These are phyloP conservation scores for Flaveria floridana DNA, from an alignment of 140 eudicot genomes.

Conservation along the genomic window DNA sequence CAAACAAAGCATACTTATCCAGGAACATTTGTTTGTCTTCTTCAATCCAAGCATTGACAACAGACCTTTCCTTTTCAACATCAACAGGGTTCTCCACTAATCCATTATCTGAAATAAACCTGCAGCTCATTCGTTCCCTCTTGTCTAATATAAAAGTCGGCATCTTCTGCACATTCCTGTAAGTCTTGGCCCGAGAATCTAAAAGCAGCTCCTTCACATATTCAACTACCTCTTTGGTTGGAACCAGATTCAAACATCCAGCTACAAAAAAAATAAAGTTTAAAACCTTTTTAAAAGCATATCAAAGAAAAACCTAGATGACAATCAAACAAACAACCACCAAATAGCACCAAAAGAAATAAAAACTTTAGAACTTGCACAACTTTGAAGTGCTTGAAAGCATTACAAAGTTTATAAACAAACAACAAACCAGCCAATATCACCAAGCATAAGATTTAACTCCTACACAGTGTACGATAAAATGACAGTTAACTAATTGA, in stretches of 20 bases:
- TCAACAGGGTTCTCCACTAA: slow-evolving; percentile 72
- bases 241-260: slow-evolving; percentile 47
- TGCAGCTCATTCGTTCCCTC: slow-evolving; percentile 45
- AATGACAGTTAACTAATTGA: background rate
- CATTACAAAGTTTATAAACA: background rate
- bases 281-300: slow-evolving; percentile 2
- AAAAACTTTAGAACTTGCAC: background rate
- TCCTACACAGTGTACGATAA: background rate
- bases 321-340: background rate
- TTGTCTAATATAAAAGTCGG: slow-evolving; percentile 73
- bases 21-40: slow-evolving; percentile 64
- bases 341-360: background rate
- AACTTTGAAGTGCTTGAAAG: background rate
- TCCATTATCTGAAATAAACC: slow-evolving; percentile 65
- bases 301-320: background rate
- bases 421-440: background rate
- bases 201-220: slow-evolving; percentile 57
- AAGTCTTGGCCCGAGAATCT: slow-evolving; percentile 45
- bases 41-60: slow-evolving; percentile 65
- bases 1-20: slow-evolving; percentile 50
- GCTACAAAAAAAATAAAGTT: slow-evolving; percentile 35
- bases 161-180: slow-evolving; percentile 55
- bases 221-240: slow-evolving; percentile 49
- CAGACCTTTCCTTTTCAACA: slow-evolving; percentile 65
- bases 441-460: background rate